A percentile compares a stretch with the other conserved stretches of the same genome.
phyloP scores from a whole-genome alignment of 371 early-diverging fungal species.

The Lichtheimia ramosa region DNA sequence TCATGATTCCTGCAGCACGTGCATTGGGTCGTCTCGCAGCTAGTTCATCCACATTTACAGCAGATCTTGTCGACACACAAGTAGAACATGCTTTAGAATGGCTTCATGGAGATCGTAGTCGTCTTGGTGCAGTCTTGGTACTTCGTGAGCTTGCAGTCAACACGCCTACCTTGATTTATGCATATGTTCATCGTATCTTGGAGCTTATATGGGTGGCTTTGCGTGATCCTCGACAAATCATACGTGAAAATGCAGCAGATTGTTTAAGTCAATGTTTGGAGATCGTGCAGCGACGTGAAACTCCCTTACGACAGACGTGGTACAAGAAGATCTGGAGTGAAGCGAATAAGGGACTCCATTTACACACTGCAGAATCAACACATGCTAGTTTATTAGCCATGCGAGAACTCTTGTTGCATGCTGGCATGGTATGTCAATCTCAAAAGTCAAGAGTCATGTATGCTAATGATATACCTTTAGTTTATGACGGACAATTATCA shows the following conservation, averaged over 20 bases:
- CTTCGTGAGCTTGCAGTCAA: slow-evolving; percentile 81
- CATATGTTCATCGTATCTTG: slow-evolving; percentile 82
- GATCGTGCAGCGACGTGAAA: slow-evolving; percentile 84
- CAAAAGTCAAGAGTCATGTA: neutral
- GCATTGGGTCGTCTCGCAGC: slow-evolving; percentile 81
- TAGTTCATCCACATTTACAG: slow-evolving; percentile 76
- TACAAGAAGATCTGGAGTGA: slow-evolving; percentile 87
- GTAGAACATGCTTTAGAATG: slow-evolving; percentile 89
- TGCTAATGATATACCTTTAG: slow-evolving; percentile 26
- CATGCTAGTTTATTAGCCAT: slow-evolving; percentile 89
- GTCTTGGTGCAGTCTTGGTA: slow-evolving; percentile 88
- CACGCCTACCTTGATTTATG: slow-evolving; percentile 85
- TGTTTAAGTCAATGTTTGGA: slow-evolving; percentile 82
- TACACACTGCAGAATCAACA: slow-evolving; percentile 75
- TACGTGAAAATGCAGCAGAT: slow-evolving; percentile 89
- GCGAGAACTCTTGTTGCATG: slow-evolving; percentile 78
- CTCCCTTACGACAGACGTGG: slow-evolving; percentile 65
- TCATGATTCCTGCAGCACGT: slow-evolving; percentile 82
- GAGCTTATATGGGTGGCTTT: slow-evolving; percentile 88
- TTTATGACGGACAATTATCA: slow-evolving; percentile 85
- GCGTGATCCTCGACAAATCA: slow-evolving; percentile 78
- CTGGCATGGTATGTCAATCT: slow-evolving; percentile 70
- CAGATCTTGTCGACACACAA: slow-evolving; percentile 87
- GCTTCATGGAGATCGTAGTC: slow-evolving; percentile 82
- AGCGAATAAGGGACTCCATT: slow-evolving; percentile 73